Evolutionary conservation across 192 early-diverging fungal species (phyloP).

Genomic region (Umbelopsis sp.): DNA sequence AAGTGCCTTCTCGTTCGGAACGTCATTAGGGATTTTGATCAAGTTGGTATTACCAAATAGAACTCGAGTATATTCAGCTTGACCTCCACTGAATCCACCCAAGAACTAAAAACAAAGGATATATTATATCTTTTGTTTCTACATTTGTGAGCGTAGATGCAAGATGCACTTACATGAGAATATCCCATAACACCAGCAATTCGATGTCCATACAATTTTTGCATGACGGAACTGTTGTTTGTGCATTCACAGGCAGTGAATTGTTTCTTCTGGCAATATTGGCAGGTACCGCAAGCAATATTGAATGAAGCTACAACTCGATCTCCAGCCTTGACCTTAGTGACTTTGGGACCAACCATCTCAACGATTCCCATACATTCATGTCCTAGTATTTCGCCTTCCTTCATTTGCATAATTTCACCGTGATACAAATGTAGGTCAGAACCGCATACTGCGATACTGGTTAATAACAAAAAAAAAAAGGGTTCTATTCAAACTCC

Average conservation of each 20-base stretch:
- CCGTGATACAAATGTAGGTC: constrained; percentile 53
- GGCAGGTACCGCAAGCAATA: constrained; percentile 56
- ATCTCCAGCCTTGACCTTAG: constrained; percentile 44
- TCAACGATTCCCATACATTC: constrained; percentile 53
- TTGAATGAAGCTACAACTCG: constrained; percentile 47
- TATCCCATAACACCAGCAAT: constrained; percentile 51
- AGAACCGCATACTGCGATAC: constrained; percentile 48
- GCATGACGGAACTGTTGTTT: constrained; percentile 49
- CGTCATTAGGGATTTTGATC: constrained; percentile 39
- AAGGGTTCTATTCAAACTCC: too few species aligned
- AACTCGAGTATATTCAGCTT: constrained; percentile 55
- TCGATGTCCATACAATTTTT: constrained; percentile 51
- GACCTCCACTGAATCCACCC: constrained; percentile 45
- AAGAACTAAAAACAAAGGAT: constrained; percentile 22
- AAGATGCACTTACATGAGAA: constrained; percentile 40
- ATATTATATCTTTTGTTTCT: neutral
- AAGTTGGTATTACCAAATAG: constrained; percentile 57
- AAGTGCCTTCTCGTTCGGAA: constrained; percentile 52
- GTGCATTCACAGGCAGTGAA: constrained; percentile 54
- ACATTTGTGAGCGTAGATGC: neutral
- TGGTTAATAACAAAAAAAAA: neutral
- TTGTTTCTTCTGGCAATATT: constrained; percentile 48
- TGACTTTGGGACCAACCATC: constrained; percentile 43
- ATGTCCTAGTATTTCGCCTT: constrained; percentile 55
- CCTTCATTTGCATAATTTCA: constrained; percentile 44